Conservation (phyloP, 1,139 yeast genomes). For the Chernovozyma aurita region DNA sequence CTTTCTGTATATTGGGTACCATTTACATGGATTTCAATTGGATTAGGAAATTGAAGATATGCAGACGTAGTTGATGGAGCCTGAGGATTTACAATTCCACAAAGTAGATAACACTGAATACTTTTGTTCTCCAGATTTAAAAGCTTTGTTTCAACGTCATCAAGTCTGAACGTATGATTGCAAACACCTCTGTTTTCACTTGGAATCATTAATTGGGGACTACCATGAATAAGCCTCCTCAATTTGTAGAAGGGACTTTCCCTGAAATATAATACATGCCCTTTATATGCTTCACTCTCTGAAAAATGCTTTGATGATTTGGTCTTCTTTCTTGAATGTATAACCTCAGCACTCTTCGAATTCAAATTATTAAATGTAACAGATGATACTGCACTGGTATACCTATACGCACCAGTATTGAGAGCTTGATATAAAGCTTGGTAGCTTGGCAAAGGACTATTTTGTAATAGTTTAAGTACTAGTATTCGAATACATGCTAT, state of each 20-base stretch:
- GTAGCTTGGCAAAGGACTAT: constrained; percentile 36
- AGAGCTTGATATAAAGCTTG: constrained; percentile 24
- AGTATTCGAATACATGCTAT: constrained; percentile 41
- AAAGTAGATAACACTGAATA: constrained; percentile 38
- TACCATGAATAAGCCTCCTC: constrained; percentile 38
- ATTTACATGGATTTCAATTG: constrained; percentile 53
- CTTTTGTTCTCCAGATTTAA: constrained; percentile 15
- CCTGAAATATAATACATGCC: constrained; percentile 42
- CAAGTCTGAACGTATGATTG: constrained; percentile 33
- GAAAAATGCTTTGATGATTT: constrained; percentile 5
- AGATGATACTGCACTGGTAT: constrained; percentile 8
- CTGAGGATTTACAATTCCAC: constrained; percentile 34
- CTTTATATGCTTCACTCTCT: constrained; percentile 18
- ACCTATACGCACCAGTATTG: constrained; percentile 15
- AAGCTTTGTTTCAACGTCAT: constrained; percentile 30
- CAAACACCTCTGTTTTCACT: constrained; percentile 37
- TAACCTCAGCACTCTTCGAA: not conserved
- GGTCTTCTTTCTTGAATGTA: not conserved
- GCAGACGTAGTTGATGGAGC: constrained; percentile 30
- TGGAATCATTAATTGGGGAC: constrained; percentile 37
- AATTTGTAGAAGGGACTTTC: constrained; percentile 51
- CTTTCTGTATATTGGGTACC: constrained; percentile 41
- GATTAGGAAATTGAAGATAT: constrained; percentile 52
- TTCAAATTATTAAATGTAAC: constrained; percentile 6
- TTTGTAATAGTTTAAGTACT: constrained; percentile 31